Conservation (phyloP, 2,329 filamentous ascomycete genomes). For the Cordyceps tenuipes region DNA sequence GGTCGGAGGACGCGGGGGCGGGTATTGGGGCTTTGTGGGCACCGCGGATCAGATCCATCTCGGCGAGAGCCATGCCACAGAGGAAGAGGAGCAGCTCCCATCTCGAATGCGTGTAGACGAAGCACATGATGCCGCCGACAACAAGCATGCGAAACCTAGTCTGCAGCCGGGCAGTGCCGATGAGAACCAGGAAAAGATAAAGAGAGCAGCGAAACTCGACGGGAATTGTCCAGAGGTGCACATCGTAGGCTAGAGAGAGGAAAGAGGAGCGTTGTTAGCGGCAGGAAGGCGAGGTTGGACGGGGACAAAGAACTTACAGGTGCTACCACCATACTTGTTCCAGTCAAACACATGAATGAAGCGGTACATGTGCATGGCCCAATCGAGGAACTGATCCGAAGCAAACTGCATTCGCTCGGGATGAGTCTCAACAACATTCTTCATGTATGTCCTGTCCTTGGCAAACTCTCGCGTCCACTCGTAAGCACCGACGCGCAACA, state of each 20-base stretch:
- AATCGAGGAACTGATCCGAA: constrained; percentile 35
- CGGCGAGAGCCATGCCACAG: constrained; percentile 45
- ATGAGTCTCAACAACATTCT: constrained; percentile 42
- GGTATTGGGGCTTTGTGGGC: constrained; percentile 31
- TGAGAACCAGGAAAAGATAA: constrained; percentile 44
- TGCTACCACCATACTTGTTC: constrained; percentile 39
- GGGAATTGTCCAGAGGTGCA: constrained; percentile 56
- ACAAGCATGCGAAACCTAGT: constrained; percentile 33
- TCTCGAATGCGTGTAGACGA: constrained; percentile 37
- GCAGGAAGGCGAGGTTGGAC: constrained; percentile 14
- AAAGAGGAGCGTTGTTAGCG: constrained; percentile 16
- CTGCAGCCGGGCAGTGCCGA: constrained; percentile 41
- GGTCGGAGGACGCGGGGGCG: constrained; percentile 1
- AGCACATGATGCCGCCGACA: constrained; percentile 33
- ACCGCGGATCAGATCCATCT: constrained; percentile 42
- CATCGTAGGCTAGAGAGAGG: constrained; percentile 35
- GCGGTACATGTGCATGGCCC: constrained; percentile 38
- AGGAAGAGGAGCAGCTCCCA: constrained; percentile 51
- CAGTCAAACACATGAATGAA: constrained; percentile 45
- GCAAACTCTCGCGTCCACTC: constrained; percentile 41
- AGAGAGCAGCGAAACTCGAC: constrained; percentile 52
- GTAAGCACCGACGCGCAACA: constrained; percentile 39
- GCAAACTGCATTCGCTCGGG: constrained; percentile 29
- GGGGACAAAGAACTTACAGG: constrained; percentile 24
- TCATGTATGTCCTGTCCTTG: constrained; percentile 33